Evolutionary conservation across 2,329 filamentous ascomycete genomes (phyloP).

Genomic region (Sclerotinia minor): DNA sequence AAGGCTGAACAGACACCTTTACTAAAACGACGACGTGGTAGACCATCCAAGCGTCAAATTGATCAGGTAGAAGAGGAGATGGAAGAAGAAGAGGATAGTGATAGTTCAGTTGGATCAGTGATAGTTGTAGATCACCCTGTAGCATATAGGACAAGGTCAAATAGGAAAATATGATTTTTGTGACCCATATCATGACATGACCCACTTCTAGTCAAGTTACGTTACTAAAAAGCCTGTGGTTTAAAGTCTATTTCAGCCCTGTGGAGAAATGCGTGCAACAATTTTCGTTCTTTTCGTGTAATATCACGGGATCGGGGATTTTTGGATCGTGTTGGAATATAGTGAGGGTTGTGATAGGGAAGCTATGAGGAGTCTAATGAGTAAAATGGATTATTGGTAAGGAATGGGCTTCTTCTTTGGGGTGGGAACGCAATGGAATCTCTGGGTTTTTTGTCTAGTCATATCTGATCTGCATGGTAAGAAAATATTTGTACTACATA

Average conservation of each 20-base stretch:
- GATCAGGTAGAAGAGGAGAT: no score
- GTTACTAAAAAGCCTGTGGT: not conserved
- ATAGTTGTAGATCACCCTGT: no score
- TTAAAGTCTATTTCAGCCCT: constrained; percentile 16
- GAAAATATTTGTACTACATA: not conserved
- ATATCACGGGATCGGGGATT: not conserved
- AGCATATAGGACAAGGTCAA: no score
- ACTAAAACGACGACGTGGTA: no score
- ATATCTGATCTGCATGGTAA: not conserved
- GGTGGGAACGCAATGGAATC: not conserved
- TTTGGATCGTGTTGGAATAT: not conserved
- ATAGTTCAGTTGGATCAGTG: no score
- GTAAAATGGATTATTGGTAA: not conserved
- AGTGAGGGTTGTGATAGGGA: not conserved
- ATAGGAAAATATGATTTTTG: no score
- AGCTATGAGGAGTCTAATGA: not conserved
- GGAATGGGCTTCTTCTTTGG: not conserved
- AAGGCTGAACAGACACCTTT: no score
- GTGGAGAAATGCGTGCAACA: constrained; percentile 14
- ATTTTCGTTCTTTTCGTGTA: not conserved
- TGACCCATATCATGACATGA: no score
- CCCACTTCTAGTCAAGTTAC: no score
- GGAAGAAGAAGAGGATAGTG: no score
- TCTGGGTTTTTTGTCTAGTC: not conserved
- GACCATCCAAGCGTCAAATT: no score